These are phyloP conservation scores for Dispira parvispora DNA, from an alignment of 192 early-diverging fungal genomes.

Conservation along the genomic window DNA sequence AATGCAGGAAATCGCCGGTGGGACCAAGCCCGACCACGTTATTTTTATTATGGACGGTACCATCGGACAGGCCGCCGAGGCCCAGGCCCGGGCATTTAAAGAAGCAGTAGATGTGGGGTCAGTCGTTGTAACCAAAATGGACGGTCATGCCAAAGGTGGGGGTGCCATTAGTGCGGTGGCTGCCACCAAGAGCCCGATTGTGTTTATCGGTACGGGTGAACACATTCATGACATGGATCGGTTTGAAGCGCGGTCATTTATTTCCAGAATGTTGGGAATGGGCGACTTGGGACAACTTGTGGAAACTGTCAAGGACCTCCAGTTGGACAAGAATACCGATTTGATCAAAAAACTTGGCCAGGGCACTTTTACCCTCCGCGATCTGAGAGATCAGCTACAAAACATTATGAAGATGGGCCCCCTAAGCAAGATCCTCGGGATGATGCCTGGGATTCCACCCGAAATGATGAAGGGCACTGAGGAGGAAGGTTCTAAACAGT, in stretches of 20 bases:
- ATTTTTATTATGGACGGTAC: conserved; percentile 99
- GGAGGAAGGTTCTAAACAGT: conserved; percentile 38
- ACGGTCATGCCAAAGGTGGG: conserved; percentile 96
- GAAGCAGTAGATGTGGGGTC: conserved; percentile 86
- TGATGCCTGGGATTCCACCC: conserved; percentile 57
- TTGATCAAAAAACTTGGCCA: conserved; percentile 82
- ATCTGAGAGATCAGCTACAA: conserved; percentile 89
- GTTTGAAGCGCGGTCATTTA: conserved; percentile 74
- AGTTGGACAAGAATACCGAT: conserved; percentile 70
- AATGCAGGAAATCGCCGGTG: conserved; percentile 86
- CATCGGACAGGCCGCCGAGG: conserved; percentile 92
- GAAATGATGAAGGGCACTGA: conserved; percentile 40
- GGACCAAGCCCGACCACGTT: conserved; percentile 68
- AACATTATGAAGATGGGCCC: conserved; percentile 84
- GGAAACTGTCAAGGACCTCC: conserved; percentile 77
- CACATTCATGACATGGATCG: conserved; percentile 89
- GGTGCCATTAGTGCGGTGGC: conserved; percentile 97
- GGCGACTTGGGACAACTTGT: conserved; percentile 77
- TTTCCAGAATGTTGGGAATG: conserved; percentile 91
- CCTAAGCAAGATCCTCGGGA: conserved; percentile 75
- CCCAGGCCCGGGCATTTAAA: conserved; percentile 82
- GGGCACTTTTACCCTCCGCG: conserved; percentile 73
- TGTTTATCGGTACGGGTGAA: conserved; percentile 95
- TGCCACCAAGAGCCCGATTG: conserved; percentile 79
- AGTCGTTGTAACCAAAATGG: conserved; percentile 97